Evolutionary conservation across 75 land plant genomes (phyloP), one percentile per base, ranked within the genome.

Genomic region (Pseudotsuga menziesii): DNA sequence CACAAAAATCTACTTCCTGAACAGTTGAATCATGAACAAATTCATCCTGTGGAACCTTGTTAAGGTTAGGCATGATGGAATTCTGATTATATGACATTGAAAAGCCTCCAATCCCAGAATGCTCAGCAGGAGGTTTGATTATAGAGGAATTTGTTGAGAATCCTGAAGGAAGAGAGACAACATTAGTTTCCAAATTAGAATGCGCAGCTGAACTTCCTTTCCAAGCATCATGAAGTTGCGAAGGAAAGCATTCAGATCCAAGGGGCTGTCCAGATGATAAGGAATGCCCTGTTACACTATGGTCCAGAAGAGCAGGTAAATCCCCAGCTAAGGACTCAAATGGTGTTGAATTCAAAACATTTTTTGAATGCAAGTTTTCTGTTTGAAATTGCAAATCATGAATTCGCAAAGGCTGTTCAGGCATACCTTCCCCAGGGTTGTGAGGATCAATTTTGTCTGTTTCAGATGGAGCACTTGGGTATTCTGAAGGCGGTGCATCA

Each of bases 81-180:
- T 7, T 39, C 23, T 20, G 48, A 15, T 41, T 13, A n/a, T 69
- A n/a, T 69, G 54, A 8, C 25, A 9, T 69, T 69, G 72, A 69
- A 39, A 25, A 39, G n/a, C 48, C 54, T 20, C 13, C 23, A 69
- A 39, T 73, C 57, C 32, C 75, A 55, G 58, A 73, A 56, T 55
- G 35, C 56, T 25, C 57, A 17, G 35, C 41, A 73, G n/a, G 35
- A 25, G 56, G 75, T 4, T 55, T 6, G 16, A 56, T 8, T 20
- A 23, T n/a, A 55, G 36, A 73, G 58, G 75, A 52, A 73, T 56
- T 56, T 73, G 27, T 17, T 73, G 75, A 48, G 32, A 20, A 69
- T 69, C 72, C 72, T 8, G 48, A 23, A 69, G 72, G 72, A 69
- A 41, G 72, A 36, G 48, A 36, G 41, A 19, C 72, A 11, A 41